Base-by-base conservation (phyloP, 192 early-diverging fungal genomes). In the Coemansia sp. region DNA sequence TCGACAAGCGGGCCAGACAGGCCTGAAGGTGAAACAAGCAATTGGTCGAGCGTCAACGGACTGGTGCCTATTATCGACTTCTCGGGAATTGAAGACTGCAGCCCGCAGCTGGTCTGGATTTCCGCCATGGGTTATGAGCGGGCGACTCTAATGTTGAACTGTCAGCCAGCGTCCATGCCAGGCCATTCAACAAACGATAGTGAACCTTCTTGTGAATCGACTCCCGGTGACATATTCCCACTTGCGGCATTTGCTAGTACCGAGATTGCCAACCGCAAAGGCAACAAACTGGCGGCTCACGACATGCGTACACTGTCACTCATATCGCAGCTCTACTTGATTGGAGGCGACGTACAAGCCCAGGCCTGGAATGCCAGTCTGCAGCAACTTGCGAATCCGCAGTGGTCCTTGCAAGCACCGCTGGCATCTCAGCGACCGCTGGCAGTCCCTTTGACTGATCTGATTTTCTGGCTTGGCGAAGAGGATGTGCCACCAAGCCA, bases 401-500 rank as follows among this genome's bases (percentile, higher is more conserved):
- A 10, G 35, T 91, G 88, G 87, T 56, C 81, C 33, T 82, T 83
- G 59, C 60, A 57, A 1, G 70, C 36, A 15, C 79, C 84, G 8
- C 43, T 87, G 19, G 77, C 86, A 3, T 71, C 79, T 2, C 73
- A 59, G 1, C 48, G 68, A 8, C 88, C 90, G 2, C 76, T 83
- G 63, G 66, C 63, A 7, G 77, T 89, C 36, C 80, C 85, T 31
- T 88, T 86, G 86, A 56, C 62, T 0, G 61, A 76, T n/a, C 66
- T 88, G 33, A 77, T 82, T 0, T 27, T 92, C 10, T 87, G 87
- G 81, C 51, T 90, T 9, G 63, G 85, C 22, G 85, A 81, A 46
- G 85, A 84, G 46, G 87, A 93, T 21, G 79, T 98, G 3, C 86
- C 89, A 7, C 68, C 78, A 2, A 87, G 85, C 54, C 91, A 98